Evolutionary conservation across 2,329 filamentous ascomycete species (phyloP).

Genomic region (Phoma herbarum): DNA sequence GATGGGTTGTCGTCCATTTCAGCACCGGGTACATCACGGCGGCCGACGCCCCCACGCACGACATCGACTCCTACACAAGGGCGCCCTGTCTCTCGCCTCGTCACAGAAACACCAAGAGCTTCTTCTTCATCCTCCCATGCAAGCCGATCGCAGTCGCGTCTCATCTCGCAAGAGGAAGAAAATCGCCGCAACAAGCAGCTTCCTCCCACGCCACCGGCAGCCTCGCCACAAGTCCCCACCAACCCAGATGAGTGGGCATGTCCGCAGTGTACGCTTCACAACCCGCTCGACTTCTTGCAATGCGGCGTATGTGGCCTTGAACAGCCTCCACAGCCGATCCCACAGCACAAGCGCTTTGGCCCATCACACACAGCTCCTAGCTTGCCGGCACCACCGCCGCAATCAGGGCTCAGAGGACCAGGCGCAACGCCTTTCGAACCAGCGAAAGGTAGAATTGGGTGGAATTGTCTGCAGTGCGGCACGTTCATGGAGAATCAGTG

Average conservation of each 20-base stretch:
- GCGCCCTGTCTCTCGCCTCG: conserved; percentile 48
- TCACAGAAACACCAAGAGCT: conserved; percentile 31
- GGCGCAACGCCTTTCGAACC: conserved; percentile 53
- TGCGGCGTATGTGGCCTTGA: conserved; percentile 69
- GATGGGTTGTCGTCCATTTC: conserved; percentile 44
- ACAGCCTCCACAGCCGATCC: conserved; percentile 56
- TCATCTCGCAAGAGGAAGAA: conserved; percentile 43
- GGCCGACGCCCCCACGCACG: conserved; percentile 19
- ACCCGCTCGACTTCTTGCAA: conserved; percentile 65
- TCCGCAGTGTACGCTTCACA: conserved; percentile 68
- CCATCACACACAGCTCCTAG: conserved; percentile 34
- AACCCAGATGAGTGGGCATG: conserved; percentile 64
- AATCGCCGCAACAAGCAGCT: conserved; percentile 35
- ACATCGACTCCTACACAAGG: conserved; percentile 32
- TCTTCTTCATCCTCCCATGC: conserved; percentile 22
- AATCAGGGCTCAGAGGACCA: conserved; percentile 37
- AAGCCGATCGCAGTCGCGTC: conserved; percentile 28
- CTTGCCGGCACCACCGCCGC: conserved; percentile 45
- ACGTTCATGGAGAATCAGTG: conserved; percentile 71
- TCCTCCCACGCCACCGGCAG: conserved; percentile 43
- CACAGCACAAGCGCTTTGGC: conserved; percentile 43
- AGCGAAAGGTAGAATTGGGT: conserved; percentile 62
- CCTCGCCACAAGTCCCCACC: conserved; percentile 36
- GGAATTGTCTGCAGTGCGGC: conserved; percentile 67
- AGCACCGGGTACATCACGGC: conserved; percentile 19